These are phyloP conservation scores for Clonostachys sp. DNA, from an alignment of 2,329 filamentous ascomycete genomes.

Conservation along the genomic window DNA sequence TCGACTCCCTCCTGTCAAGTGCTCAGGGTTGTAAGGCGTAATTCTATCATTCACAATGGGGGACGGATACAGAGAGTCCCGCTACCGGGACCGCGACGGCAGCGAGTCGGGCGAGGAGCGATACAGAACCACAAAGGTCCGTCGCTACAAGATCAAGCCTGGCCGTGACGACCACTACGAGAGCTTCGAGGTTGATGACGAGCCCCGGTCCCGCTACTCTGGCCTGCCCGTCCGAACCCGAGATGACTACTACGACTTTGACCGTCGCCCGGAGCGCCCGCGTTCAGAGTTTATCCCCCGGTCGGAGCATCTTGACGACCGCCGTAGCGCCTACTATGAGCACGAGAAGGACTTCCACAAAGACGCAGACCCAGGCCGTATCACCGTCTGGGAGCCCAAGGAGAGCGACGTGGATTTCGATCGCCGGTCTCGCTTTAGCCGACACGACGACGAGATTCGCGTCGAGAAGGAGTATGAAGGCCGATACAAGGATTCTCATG, in stretches of 20 bases:
- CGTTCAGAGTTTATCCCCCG: slow-evolving; percentile 42
- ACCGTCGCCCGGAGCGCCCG: slow-evolving; percentile 43
- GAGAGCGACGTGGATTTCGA: slow-evolving; percentile 33
- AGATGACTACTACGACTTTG: slow-evolving; percentile 33
- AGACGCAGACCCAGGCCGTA: slow-evolving; percentile 18
- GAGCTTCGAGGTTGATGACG: slow-evolving; percentile 38
- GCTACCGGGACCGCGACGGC: slow-evolving; percentile 14
- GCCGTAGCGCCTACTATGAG: slow-evolving; percentile 9
- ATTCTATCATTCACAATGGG: slow-evolving; percentile 18
- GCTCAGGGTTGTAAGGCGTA: too few relatives aligned
- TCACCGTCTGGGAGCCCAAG: slow-evolving; percentile 27
- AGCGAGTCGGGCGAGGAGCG: slow-evolving; percentile 36
- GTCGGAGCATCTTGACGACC: slow-evolving; percentile 17
- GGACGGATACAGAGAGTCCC: slow-evolving; percentile 26
- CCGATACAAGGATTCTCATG: slow-evolving; percentile 36
- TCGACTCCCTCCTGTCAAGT: too few relatives aligned
- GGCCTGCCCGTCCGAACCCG: slow-evolving; percentile 25
- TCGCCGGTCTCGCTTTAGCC: slow-evolving; percentile 28
- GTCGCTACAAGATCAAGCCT: slow-evolving; percentile 45
- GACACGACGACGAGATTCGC: slow-evolving; percentile 46
- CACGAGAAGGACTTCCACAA: slow-evolving; percentile 3
- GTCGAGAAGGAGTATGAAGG: slow-evolving; percentile 50
- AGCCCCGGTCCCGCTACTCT: slow-evolving; percentile 37
- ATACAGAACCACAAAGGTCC: slow-evolving; percentile 41
- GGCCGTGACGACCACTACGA: slow-evolving; percentile 33